A percentile compares a stretch with the other conserved stretches of the same genome.
phyloP scores from a whole-genome alignment of 306 rosid genomes.

The Sicyos baderoa region DNA sequence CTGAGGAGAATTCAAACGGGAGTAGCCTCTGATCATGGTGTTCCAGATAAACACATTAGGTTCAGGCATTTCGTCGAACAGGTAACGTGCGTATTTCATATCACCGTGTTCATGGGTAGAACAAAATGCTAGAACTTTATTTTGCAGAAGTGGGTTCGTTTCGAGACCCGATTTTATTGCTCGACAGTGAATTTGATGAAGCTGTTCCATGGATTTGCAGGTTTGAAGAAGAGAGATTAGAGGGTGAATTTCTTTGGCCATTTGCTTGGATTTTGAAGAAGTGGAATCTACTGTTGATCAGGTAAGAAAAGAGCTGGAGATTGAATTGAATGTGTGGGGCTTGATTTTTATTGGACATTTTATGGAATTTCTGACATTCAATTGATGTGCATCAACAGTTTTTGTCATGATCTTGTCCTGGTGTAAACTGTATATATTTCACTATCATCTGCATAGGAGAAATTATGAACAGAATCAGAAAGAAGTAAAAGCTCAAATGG shows the following conservation, averaged over 20 bases:
- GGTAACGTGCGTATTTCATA: constrained; percentile 42
- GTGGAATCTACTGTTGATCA: no score
- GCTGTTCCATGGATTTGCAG: constrained; percentile 54
- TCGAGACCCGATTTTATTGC: constrained; percentile 40
- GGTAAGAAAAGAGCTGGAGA: no score
- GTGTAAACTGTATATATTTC: no score
- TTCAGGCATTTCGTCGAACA: constrained; percentile 59
- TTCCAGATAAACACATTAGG: constrained; percentile 64
- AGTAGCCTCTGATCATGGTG: constrained; percentile 68
- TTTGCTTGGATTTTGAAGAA: constrained; percentile 19
- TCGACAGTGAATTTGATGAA: constrained; percentile 64
- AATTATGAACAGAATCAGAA: no score
- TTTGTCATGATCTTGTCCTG: no score
- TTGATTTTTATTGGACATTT: no score
- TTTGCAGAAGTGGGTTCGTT: constrained; percentile 34
- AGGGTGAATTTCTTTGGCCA: constrained; percentile 22
- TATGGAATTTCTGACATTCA: no score
- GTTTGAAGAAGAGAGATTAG: constrained; percentile 30
- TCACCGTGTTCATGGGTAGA: constrained; percentile 43
- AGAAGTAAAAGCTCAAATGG: no score
- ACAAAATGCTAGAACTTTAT: constrained; percentile 35
- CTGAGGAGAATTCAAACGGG: constrained; percentile 36
- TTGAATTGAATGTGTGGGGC: no score
- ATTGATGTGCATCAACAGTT: no score
- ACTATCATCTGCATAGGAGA: no score